Evolutionary conservation across 768 basidiomycete species (phyloP).

Genomic region (Kwoniella dejecticola): DNA sequence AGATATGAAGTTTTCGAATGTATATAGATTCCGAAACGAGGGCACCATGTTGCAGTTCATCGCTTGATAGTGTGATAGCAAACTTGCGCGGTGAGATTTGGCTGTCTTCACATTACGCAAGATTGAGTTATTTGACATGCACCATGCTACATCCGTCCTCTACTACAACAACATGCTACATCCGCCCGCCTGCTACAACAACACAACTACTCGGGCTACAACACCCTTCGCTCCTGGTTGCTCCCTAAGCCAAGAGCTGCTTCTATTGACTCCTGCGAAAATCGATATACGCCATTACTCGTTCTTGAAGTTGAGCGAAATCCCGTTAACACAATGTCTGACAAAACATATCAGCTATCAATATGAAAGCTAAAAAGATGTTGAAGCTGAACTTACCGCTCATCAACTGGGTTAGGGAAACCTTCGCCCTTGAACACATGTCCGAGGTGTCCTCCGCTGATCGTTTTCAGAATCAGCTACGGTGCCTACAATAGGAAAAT

Average conservation of each 20-base stretch:
- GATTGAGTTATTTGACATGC: too few relatives aligned
- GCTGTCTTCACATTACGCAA: too few relatives aligned
- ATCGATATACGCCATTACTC: constrained; percentile 48
- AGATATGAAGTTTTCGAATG: background rate
- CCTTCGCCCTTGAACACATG: constrained; percentile 95
- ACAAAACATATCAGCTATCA: background rate
- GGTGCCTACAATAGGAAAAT: too few relatives aligned
- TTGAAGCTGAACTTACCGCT: constrained; percentile 30
- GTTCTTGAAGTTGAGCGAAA: constrained; percentile 75
- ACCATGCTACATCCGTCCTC: too few relatives aligned
- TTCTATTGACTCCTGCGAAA: too few relatives aligned
- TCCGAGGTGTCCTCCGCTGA: constrained; percentile 78
- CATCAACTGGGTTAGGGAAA: constrained; percentile 70
- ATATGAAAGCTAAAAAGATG: constrained; percentile 68
- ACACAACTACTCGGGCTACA: background rate
- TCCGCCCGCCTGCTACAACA: constrained; percentile 1
- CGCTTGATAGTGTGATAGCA: background rate
- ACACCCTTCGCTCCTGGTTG: background rate
- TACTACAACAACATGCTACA: background rate
- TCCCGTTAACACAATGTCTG: constrained; percentile 67
- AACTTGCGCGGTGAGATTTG: too few relatives aligned
- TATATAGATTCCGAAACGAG: background rate
- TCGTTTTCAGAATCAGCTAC: constrained; percentile 3
- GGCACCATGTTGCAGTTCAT: background rate
- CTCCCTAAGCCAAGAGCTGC: too few relatives aligned